Evolutionary conservation across 2,329 filamentous ascomycete species (phyloP), one percentile per base, ranked within the genome.

Genomic region (Decorospora gaudefroyi): DNA sequence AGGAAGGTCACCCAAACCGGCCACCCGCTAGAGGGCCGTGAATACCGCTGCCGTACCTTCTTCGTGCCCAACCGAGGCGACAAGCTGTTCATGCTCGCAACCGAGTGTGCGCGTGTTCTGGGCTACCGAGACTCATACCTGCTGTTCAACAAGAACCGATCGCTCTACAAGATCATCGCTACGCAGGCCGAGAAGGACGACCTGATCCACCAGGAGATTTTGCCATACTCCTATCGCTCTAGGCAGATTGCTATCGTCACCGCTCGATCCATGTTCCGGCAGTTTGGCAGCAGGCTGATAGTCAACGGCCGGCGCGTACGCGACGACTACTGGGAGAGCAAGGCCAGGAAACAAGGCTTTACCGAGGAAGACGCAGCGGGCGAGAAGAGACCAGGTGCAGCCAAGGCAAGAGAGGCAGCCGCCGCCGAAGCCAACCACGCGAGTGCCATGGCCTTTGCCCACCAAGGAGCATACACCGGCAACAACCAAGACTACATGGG

Each of bases 291-390:
- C 70, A 83, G 93, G 52, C 87, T 99, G 38, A 93, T 99, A 53
- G 84, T 88, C 23, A 88, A 91, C 62, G 93, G 93, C 22, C 82
- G 92, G 51, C 81, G 93, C 45, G 93, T 99, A 28, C 86, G 93
- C 35, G 93, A 99, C 72, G 93, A 99, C 69, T 99, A 99, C 72
- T 99, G 93, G 93, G 93, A 97, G 72, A 88, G 86, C 65, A 97
- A 97, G 73, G 93, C 93, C 6, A 82, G 88, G 33, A 99, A 97
- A 73, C 93, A 99, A 72, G 93, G 93, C 8, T 99, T 99, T 67
- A 99, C 93, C 1, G 93, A 99, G 69, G 90, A 95, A 52, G 93
- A 99, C 70, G 79, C 91, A 36, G 93, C 93, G 3, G 93, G 93
- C 27, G 93, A 99, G 74, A 97, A 99, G 77, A 81, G 93, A 53